Evolutionary conservation across 1,284 basidiomycete species (phyloP), one percentile per base, ranked within the genome.

Genomic region (Ustilago cynodontis): DNA sequence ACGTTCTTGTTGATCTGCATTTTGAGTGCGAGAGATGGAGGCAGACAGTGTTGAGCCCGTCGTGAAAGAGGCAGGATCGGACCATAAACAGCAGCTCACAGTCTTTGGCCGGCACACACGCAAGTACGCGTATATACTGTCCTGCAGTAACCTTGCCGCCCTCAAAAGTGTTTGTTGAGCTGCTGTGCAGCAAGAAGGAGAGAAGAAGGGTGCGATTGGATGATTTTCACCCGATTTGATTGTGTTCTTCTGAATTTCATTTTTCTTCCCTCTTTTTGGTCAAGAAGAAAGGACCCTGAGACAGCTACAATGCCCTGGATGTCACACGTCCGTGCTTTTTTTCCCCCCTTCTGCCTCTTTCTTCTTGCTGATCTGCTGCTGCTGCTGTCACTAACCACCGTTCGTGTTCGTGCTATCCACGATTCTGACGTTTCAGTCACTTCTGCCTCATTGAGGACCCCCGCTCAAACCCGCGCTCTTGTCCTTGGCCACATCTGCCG

Each of bases 1-100:
- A 71, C 68, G 68, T 71, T 71, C 68, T 61, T 35, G 54, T 52
- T 49, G 59, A 61, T 65, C 62, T 71, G 62, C 62, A 50, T 57
- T 11, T 1, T 10, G 35, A 24, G n/a, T 6, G 26, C 13, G 33
- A 54, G 5, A 26, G 31, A 37, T 10, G 35, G 14, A 37, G 14
- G 14, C 31, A 33, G 31, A 33, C 6, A 33, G 31, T 11, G 31
- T 33, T 11, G 31, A 33, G 31, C 31, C 5, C 6, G 6, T 33
- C 31, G 31, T 33, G n/a, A n/a, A n/a, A n/a, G n/a, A n/a, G n/a
- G n/a, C n/a, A 33, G 31, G 31, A 33, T 33, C 31, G 31, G 31
- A 33, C 31, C 31, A 33, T 11, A 33, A 5, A 6, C 6, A 33
- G 31, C 31, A 33, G 31, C 31, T 33, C 31, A 16, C 35, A 37